Conservation (phyloP, 2,329 filamentous ascomycete species). For the Harringtonia aguacate region DNA sequence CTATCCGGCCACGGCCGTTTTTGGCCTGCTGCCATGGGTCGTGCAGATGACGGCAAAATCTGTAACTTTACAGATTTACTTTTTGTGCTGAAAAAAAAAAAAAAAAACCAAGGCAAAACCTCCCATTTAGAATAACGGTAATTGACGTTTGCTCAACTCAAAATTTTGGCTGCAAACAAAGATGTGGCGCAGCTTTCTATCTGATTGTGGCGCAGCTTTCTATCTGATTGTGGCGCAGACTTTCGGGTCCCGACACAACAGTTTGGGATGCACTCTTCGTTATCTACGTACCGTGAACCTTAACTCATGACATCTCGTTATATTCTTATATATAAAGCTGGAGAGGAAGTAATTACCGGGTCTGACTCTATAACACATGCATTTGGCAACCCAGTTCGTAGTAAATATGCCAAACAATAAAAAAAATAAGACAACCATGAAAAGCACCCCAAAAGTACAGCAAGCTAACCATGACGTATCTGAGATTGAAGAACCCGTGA, state of each 20-base stretch:
- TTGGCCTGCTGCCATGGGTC: conserved; percentile 9
- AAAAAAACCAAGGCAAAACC: no score
- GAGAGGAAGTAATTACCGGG: no score
- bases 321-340: no score
- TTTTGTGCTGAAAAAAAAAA: no score
- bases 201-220: conserved; percentile 1
- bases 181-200: conserved; percentile 2
- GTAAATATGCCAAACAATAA: not conserved
- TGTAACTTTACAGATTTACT: no score
- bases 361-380: no score
- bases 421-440: not conserved
- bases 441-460: not conserved
- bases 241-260: no score
- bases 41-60: not conserved
- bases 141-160: not conserved
- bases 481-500: not conserved
- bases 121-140: no score
- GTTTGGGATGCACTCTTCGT: no score
- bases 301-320: no score
- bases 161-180: not conserved
- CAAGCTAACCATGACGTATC: not conserved
- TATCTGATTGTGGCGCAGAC: conserved; percentile 1
- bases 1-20: conserved; percentile 10
- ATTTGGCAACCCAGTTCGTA: no score
- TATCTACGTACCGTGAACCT: no score